Evolutionary conservation across 345 rosid genomes (phyloP).

Genomic region (Draba incana): DNA sequence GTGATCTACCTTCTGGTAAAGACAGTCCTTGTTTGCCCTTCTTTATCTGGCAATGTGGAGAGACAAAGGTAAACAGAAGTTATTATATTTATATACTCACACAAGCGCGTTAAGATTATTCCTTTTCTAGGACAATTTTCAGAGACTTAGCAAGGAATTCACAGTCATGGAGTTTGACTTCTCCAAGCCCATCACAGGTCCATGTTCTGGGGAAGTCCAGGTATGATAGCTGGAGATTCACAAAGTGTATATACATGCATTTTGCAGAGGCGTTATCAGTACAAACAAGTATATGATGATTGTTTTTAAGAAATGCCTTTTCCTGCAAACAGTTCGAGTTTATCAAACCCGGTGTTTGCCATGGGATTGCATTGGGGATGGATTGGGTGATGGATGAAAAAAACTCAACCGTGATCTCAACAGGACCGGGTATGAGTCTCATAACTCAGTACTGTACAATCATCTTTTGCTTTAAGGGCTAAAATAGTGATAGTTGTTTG

Average conservation of each 20-base stretch:
- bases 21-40: slow-evolving; percentile 77
- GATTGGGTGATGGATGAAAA: slow-evolving; percentile 88
- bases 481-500: neutral
- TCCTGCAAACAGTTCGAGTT: slow-evolving; percentile 62
- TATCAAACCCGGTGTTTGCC: slow-evolving; percentile 65
- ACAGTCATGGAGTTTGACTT: slow-evolving; percentile 78
- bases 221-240: slow-evolving; percentile 43
- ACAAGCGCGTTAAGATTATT: slow-evolving; percentile 3
- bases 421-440: slow-evolving; percentile 68
- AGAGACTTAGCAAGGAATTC: slow-evolving; percentile 73
- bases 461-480: neutral
- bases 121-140: slow-evolving; percentile 28
- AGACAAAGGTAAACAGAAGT: slow-evolving; percentile 57
- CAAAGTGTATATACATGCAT: slow-evolving; percentile 13
- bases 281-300: neutral
- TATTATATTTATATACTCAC: neutral
- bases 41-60: slow-evolving; percentile 89
- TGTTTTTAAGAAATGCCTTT: neutral
- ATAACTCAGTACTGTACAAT: neutral
- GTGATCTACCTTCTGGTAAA: slow-evolving; percentile 57
- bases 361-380: slow-evolving; percentile 86
- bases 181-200: slow-evolving; percentile 58
- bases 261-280: slow-evolving; percentile 9
- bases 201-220: slow-evolving; percentile 65
- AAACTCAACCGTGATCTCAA: slow-evolving; percentile 54